phyloP scores from a whole-genome alignment of 371 early-diverging fungal genomes.

The Mortierella polycephala region DNA sequence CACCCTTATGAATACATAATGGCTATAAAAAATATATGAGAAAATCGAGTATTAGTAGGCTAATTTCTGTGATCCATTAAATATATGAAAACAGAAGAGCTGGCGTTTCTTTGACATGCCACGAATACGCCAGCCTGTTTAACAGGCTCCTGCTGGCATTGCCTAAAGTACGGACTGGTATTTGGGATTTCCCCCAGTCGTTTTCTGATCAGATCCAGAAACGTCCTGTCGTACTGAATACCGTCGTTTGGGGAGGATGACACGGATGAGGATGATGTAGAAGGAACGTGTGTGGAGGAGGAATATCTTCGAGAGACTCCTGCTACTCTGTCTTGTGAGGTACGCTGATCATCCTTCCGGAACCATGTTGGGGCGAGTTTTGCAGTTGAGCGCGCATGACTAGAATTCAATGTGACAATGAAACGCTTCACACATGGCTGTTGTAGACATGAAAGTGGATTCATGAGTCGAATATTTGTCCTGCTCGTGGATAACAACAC shows the following conservation, averaged over 20 bases:
- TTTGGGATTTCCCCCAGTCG: constrained; percentile 29
- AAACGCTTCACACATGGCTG: not conserved
- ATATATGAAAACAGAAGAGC: no score
- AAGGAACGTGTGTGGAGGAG: not conserved
- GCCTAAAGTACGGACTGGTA: constrained; percentile 27
- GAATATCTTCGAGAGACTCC: not conserved
- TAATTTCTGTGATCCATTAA: not conserved
- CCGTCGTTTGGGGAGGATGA: not conserved
- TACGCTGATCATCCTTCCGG: no score
- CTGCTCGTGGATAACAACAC: not conserved
- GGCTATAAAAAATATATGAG: constrained; percentile 51
- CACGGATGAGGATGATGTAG: not conserved
- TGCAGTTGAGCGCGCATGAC: no score
- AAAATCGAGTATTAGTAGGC: not conserved
- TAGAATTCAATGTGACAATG: no score
- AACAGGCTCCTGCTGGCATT: constrained; percentile 39
- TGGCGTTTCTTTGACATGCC: constrained; percentile 12
- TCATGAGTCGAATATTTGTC: not conserved
- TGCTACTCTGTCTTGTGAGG: no score
- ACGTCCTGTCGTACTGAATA: constrained; percentile 20
- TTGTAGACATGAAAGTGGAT: not conserved
- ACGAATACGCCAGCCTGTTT: constrained; percentile 47
- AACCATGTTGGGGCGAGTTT: no score
- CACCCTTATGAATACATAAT: constrained; percentile 71
- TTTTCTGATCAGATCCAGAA: constrained; percentile 23